phyloP scores from a whole-genome alignment of 371 early-diverging fungal genomes.

The Encephalitozoon hellem region DNA sequence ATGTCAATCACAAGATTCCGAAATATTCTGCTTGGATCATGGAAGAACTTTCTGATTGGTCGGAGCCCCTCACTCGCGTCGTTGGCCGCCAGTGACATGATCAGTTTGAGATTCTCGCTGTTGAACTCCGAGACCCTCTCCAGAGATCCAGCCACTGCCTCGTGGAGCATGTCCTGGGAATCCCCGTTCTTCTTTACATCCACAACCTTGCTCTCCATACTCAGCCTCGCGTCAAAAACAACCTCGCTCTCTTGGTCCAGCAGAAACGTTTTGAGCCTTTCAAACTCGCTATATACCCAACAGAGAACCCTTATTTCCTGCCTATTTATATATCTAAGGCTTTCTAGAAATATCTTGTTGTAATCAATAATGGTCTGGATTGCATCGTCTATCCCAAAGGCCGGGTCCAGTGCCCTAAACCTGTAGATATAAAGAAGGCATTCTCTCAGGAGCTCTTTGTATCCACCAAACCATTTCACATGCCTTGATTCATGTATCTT shows the following conservation, averaged over 20 bases:
- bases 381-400: background rate
- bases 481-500: conserved; percentile 24
- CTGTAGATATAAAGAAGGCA: conserved; percentile 5
- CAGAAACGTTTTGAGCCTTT: conserved; percentile 36
- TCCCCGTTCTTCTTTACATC: background rate
- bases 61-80: conserved; percentile 27
- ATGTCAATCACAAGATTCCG: conserved; percentile 27
- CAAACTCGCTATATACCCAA: conserved; percentile 35
- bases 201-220: background rate
- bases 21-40: conserved; percentile 4
- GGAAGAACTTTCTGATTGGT: conserved; percentile 29
- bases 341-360: conserved; percentile 29
- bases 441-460: conserved; percentile 35
- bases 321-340: conserved; percentile 44
- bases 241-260: conserved; percentile 21
- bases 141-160: background rate
- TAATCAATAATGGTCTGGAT: conserved; percentile 20
- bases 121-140: conserved; percentile 26
- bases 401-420: background rate
- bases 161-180: background rate
- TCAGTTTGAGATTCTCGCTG: conserved; percentile 35
- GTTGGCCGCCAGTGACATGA: conserved; percentile 32
- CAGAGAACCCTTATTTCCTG: conserved; percentile 44
- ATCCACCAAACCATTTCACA: conserved; percentile 44
- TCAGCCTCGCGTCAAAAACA: conserved; percentile 14